phyloP scores from a whole-genome alignment of 2,329 filamentous ascomycete genomes.

The Aspergillus sp. region DNA sequence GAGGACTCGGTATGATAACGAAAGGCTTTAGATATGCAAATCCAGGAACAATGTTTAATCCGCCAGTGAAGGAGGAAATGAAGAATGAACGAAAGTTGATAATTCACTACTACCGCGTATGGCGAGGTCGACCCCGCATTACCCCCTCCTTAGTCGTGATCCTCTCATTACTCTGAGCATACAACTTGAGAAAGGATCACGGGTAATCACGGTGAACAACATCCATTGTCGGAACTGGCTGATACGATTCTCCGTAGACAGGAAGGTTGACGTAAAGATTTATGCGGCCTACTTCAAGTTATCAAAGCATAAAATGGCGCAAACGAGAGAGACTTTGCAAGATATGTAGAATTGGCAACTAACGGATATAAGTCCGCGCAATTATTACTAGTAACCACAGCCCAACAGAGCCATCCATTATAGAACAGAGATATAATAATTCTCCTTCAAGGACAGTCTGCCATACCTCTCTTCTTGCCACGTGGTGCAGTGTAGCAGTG shows the following conservation, averaged over 20 bases:
- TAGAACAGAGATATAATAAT: not conserved
- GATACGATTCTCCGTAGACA: not conserved
- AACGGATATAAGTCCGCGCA: not conserved
- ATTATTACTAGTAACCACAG: not conserved
- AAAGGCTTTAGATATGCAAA: not conserved
- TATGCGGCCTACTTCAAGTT: not conserved
- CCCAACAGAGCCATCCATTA: not conserved
- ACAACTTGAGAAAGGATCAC: not conserved
- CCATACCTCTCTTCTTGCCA: not conserved
- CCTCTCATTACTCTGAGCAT: not conserved
- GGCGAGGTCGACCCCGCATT: not conserved
- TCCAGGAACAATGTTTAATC: not conserved
- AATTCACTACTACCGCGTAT: not conserved
- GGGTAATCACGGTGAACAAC: not conserved
- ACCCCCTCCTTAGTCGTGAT: not conserved
- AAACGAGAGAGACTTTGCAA: not conserved
- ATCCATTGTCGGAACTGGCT: not conserved
- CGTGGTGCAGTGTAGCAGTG: conserved; percentile 1
- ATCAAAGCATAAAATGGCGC: not conserved
- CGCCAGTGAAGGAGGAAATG: not conserved
- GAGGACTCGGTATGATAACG: not conserved
- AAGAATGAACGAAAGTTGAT: not conserved
- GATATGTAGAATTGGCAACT: not conserved
- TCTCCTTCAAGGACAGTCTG: not conserved
- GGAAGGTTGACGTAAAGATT: not conserved